Base-by-base conservation (phyloP, 192 early-diverging fungal genomes). In the Umbelopsis sp. region DNA sequence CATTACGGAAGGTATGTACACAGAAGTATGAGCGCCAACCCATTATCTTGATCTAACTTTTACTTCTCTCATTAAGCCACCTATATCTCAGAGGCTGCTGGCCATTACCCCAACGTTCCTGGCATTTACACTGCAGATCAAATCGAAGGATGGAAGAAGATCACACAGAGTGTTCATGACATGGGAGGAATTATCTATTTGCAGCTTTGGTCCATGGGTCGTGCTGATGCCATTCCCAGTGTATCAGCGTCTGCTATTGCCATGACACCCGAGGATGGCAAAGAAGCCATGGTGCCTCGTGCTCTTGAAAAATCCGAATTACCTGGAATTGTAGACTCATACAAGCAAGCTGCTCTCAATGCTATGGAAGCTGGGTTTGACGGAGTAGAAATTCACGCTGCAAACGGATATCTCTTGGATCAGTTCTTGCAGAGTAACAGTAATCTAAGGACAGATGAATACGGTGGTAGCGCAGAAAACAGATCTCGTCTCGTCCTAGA, bases 381-480 rank as follows among this genome's bases (percentile, higher is more conserved):
- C 66, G 90, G 89, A n/a, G 78, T 97, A 29, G 97, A 98, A 79
- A 81, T 98, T 24, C 96, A 97, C 65, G 88, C 78, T 59, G 96
- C 97, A 0, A 93, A 98, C 78, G 97, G 97, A 3, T 98, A 96
- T 78, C 81, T 98, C 47, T 71, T 94, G 65, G 83, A 92, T 78
- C 83, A 91, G 77, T 96, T 97, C 74, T 72, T 96, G 22, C 90
- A 88, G n/a, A 88, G 91, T 4, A 66, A 92, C 16, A 84, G 89
- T 65, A 97, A 98, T 82, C 71, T 88, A 22, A 88, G 96, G 65
- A 93, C 91, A 0, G 96, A 98, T 77, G 67, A 90, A 52, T 98
- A 95, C 71, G 96, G 96, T 52, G 95, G 96, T 0, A 87, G 87
- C 3, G 89, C 94, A 36, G 92, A 95, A 68, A 96, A 96, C 84